Evolutionary conservation across 805 yeast genomes (phyloP).

Genomic region (Candida golubevii): DNA sequence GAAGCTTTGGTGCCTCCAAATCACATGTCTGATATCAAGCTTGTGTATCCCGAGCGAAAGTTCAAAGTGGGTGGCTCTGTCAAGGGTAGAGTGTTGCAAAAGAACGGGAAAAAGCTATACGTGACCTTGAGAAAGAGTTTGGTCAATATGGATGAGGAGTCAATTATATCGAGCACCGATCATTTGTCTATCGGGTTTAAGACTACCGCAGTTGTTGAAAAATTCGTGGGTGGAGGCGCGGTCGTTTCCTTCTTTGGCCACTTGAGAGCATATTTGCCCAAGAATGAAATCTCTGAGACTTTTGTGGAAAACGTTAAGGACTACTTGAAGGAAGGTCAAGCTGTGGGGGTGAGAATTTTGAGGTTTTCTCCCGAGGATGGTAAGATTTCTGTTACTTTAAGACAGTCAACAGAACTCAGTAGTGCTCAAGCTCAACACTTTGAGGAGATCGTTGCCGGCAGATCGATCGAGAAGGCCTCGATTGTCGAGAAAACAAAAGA

Average conservation of each 20-base stretch:
- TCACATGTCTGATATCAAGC: constrained; percentile 80
- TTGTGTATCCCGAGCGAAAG: constrained; percentile 88
- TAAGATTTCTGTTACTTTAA: constrained; percentile 69
- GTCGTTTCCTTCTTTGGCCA: constrained; percentile 79
- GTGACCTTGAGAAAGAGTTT: constrained; percentile 82
- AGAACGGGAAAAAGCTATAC: constrained; percentile 46
- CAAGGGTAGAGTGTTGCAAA: constrained; percentile 64
- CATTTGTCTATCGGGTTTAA: constrained; percentile 43
- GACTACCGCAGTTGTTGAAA: constrained; percentile 70
- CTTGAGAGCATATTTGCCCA: constrained; percentile 76
- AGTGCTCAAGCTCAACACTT: constrained; percentile 45
- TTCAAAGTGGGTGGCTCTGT: constrained; percentile 82
- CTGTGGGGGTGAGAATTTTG: constrained; percentile 65
- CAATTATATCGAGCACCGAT: constrained; percentile 39
- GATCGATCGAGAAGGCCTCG: constrained; percentile 52
- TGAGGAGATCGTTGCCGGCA: constrained; percentile 52
- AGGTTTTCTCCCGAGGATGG: constrained; percentile 48
- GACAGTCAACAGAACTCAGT: constrained; percentile 53
- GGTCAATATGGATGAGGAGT: constrained; percentile 59
- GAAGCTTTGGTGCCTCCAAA: constrained; percentile 68
- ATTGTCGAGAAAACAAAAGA: constrained; percentile 76
- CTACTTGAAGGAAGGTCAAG: constrained; percentile 77
- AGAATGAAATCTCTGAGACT: constrained; percentile 85
- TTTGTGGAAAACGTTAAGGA: constrained; percentile 74
- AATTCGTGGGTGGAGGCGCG: constrained; percentile 73